Conservation (phyloP, 2,329 filamentous ascomycete species). For the Remersonia thermophila region DNA sequence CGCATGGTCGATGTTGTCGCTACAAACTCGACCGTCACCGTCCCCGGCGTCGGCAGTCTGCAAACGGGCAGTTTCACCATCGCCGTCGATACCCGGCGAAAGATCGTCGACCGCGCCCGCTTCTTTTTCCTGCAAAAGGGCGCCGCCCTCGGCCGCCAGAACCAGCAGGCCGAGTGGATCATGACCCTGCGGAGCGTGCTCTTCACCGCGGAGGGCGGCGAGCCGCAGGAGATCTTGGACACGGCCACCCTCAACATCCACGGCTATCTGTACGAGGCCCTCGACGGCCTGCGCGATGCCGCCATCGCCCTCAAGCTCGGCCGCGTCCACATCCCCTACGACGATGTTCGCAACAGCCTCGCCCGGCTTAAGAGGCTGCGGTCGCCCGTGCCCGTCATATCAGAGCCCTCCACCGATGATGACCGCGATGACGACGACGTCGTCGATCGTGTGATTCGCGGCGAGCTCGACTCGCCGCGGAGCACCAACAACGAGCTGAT, state of each 20-base stretch:
- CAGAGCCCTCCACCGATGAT: conserved; percentile 23
- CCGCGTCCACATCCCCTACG: conserved; percentile 77
- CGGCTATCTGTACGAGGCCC: conserved; percentile 72
- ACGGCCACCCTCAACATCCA: conserved; percentile 82
- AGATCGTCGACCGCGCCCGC: conserved; percentile 81
- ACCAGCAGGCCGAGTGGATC: conserved; percentile 87
- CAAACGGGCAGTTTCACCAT: conserved; percentile 76
- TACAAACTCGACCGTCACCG: conserved; percentile 61
- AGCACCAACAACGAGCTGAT: conserved; percentile 56
- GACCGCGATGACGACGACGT: conserved; percentile 51
- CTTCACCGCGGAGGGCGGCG: conserved; percentile 73
- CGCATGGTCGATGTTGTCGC: conserved; percentile 81
- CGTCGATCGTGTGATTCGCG: conserved; percentile 57
- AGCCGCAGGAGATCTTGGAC: conserved; percentile 80
- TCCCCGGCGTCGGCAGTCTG: conserved; percentile 71
- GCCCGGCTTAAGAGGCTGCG: conserved; percentile 41
- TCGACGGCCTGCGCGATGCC: conserved; percentile 80
- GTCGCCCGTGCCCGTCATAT: conserved; percentile 17
- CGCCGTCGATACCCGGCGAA: conserved; percentile 79
- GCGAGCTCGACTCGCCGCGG: conserved; percentile 56
- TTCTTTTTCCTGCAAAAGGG: conserved; percentile 77
- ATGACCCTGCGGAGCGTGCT: conserved; percentile 73
- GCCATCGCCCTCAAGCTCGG: conserved; percentile 85
- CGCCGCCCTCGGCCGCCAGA: conserved; percentile 43
- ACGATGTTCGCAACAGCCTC: conserved; percentile 61